Evolutionary conservation across 805 yeast species (phyloP), one percentile per base, ranked within the genome.

Genomic region (Saccharomycopsis schoenii): DNA sequence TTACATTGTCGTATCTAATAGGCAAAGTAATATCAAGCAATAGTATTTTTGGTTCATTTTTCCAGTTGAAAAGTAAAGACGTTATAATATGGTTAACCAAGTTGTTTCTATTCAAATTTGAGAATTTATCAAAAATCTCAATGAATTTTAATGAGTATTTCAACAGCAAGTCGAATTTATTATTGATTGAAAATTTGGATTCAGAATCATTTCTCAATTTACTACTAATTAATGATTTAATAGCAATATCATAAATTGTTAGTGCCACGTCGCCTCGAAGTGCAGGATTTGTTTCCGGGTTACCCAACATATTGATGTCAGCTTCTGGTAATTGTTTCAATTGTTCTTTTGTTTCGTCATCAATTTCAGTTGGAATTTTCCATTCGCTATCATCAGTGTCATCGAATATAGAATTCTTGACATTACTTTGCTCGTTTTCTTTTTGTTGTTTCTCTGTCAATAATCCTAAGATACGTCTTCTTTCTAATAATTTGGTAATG

Each of bases 291-390:
- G 89, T 82, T 57, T 89, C 96, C n/a, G 86, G 85, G 64, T 84
- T 84, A 29, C 97, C 97, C 66, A 92, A 77, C 79, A 89, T 84
- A 67, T 84, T 85, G 76, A 89, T 79, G 69, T 91, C 94, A 39
- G 91, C 88, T 65, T 91, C 97, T 0, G 97, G 97, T 64, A 92
- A 77, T 58, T 81, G 80, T 61, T 85, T 83, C 68, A 92, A 77
- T 67, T 54, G 29, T 25, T 54, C 50, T 25, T 56, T 58, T 6
- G 52, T 40, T 17, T 83, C 82, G 61, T 81, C 83, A 65, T 83
- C 83, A 71, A 84, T 67, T 12, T 77, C 79, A 58, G 84, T 89
- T 36, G 83, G 84, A 29, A 79, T 74, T 39, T 73, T 74, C 6
- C 65, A 68, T 4, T 68, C 73, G 12, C 73, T 71, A 1, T 74